phyloP scores from a whole-genome alignment of 2,329 filamentous ascomycete genomes.

The Coccinonectria pachysandricola region DNA sequence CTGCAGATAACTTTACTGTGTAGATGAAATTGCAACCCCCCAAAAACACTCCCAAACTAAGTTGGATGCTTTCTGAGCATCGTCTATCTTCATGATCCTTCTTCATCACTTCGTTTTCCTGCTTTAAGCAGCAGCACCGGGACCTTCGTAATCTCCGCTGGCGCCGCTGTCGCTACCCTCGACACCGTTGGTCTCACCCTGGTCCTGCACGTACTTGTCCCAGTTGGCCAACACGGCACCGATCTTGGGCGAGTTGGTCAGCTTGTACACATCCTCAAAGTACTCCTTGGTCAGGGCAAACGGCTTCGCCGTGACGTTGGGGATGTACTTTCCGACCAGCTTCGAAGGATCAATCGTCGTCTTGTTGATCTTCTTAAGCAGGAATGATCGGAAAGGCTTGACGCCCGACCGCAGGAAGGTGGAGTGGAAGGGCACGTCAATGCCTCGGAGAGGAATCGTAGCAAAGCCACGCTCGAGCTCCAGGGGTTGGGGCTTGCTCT shows the following conservation, averaged over 20 bases:
- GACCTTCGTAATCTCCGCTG: conserved; percentile 32
- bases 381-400: conserved; percentile 96
- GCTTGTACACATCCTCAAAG: conserved; percentile 94
- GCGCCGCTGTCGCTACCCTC: conserved; percentile 29
- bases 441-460: conserved; percentile 91
- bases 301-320: conserved; percentile 92
- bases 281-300: conserved; percentile 97
- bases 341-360: conserved; percentile 96
- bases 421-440: conserved; percentile 98
- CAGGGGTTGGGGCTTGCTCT: conserved; percentile 78
- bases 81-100: conserved; percentile 15
- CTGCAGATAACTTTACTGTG: conserved; percentile 18
- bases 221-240: conserved; percentile 77
- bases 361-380: conserved; percentile 99
- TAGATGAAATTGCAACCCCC: too few relatives aligned
- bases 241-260: conserved; percentile 78
- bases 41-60: too few relatives aligned
- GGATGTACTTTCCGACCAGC: conserved; percentile 96
- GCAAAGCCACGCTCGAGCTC: conserved; percentile 92
- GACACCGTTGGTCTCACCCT: conserved; percentile 25
- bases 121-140: conserved; percentile 30
- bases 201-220: conserved; percentile 57
- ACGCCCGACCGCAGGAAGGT: conserved; percentile 96
- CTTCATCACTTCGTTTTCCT: conserved; percentile 8
- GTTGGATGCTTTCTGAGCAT: too few relatives aligned